Conservation (phyloP, 192 early-diverging fungal genomes). For the Backusella sp. region DNA sequence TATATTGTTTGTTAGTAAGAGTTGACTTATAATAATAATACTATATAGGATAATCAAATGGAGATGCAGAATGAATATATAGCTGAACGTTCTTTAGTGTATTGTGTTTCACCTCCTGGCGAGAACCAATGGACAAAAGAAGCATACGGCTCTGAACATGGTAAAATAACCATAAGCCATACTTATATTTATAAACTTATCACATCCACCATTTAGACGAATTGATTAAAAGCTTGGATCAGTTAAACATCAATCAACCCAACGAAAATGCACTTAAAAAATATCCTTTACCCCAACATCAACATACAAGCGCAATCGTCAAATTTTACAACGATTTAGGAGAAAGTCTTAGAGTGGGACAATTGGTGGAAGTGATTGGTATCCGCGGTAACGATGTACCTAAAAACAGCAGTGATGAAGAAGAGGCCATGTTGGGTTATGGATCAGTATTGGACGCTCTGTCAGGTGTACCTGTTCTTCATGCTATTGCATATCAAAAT, state of each 20-base stretch:
- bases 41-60: background rate
- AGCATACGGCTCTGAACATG: slow-evolving; percentile 16
- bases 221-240: slow-evolving; percentile 9
- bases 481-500: slow-evolving; percentile 49
- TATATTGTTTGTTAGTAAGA: background rate
- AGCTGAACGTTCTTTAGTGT: slow-evolving; percentile 61
- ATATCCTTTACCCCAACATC: slow-evolving; percentile 57
- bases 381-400: slow-evolving; percentile 36
- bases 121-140: slow-evolving; percentile 61
- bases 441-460: background rate
- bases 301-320: slow-evolving; percentile 60
- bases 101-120: slow-evolving; percentile 73
- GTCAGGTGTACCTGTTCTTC: slow-evolving; percentile 39
- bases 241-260: slow-evolving; percentile 7
- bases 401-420: background rate
- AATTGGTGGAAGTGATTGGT: slow-evolving; percentile 68
- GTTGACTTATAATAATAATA: no score
- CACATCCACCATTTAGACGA: background rate
- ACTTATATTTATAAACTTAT: background rate
- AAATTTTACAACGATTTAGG: slow-evolving; percentile 44
- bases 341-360: slow-evolving; percentile 50
- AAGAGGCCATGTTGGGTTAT: background rate
- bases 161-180: background rate
- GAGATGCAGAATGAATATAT: slow-evolving; percentile 23
- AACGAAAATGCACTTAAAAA: slow-evolving; percentile 36